Evolutionary conservation across 176 grass and related monocot genomes (phyloP).

Genomic region (Triticum dicoccoides): DNA sequence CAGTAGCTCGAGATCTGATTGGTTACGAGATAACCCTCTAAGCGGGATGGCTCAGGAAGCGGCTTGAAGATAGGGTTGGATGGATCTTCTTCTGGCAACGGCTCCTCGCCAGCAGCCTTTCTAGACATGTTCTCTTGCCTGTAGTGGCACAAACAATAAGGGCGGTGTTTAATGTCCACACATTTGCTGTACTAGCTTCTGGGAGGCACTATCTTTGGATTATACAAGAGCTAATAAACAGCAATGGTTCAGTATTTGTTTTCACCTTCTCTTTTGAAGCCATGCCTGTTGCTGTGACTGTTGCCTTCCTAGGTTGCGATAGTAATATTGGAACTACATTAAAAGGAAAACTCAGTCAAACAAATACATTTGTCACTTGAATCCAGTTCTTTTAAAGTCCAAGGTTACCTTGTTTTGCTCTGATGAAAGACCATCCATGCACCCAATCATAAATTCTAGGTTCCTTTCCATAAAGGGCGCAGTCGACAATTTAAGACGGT

Average conservation of each 20-base stretch:
- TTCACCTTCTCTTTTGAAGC: slow-evolving; percentile 98
- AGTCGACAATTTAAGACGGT: slow-evolving; percentile 89
- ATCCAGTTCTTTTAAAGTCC: neutral
- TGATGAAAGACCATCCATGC: slow-evolving; percentile 95
- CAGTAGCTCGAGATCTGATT: slow-evolving; percentile 98
- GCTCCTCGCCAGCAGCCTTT: slow-evolving; percentile 90
- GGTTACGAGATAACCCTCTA: slow-evolving; percentile 93
- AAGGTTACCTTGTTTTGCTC: slow-evolving; percentile 89
- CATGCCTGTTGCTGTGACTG: slow-evolving; percentile 93
- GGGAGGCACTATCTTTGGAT: neutral
- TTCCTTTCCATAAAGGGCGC: slow-evolving; percentile 99
- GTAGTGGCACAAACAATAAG: slow-evolving; percentile 4
- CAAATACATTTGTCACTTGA: neutral
- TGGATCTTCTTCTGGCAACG: slow-evolving; percentile 93
- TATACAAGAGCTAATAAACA: neutral
- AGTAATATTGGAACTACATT: slow-evolving; percentile 98
- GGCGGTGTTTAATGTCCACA: neutral
- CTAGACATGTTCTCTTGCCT: slow-evolving; percentile 88
- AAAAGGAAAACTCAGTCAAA: slow-evolving; percentile 15
- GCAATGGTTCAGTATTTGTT: neutral
- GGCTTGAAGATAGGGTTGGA: slow-evolving; percentile 91
- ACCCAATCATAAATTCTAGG: slow-evolving; percentile 96
- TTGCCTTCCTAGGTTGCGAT: slow-evolving; percentile 85
- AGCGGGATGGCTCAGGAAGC: slow-evolving; percentile 86
- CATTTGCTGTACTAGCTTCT: neutral